phyloP scores from a whole-genome alignment of 129 eudicot species.

The Flaveria brownii region DNA sequence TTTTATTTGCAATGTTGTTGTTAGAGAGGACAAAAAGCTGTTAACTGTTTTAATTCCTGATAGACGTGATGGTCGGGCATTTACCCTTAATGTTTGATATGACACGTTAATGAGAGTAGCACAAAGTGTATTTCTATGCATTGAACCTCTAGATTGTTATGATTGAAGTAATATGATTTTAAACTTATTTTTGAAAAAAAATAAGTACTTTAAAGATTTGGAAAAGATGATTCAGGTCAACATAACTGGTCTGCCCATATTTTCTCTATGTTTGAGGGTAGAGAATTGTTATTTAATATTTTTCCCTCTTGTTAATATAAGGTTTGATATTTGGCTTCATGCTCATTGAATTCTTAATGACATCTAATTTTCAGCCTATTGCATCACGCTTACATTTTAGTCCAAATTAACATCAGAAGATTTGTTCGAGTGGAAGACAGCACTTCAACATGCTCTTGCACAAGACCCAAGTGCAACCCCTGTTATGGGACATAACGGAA shows the following conservation, averaged over 20 bases:
- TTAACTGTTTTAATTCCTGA: slow-evolving; percentile 94
- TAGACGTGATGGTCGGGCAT: slow-evolving; percentile 98
- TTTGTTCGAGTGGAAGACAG: slow-evolving; percentile 79
- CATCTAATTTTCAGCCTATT: background rate
- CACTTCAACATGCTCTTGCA: slow-evolving; percentile 76
- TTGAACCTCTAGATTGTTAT: background rate
- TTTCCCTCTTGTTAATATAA: too few species aligned
- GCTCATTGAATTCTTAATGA: background rate
- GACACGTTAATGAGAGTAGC: too few species aligned
- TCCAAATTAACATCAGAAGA: slow-evolving; percentile 61
- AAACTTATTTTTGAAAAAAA: too few species aligned
- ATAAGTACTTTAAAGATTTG: too few species aligned
- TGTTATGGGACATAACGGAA: slow-evolving; percentile 95
- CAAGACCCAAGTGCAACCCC: slow-evolving; percentile 91
- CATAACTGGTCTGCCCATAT: too few species aligned
- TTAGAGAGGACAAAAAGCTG: slow-evolving; percentile 94
- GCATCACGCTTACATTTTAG: background rate
- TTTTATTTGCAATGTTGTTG: slow-evolving; percentile 78
- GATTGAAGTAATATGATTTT: background rate
- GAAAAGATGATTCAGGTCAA: too few species aligned
- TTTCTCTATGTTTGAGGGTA: too few species aligned
- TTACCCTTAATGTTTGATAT: slow-evolving; percentile 77
- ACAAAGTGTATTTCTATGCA: background rate
- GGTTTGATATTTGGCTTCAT: background rate
- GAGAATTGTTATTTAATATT: too few species aligned